Base-by-base conservation (phyloP, 129 eudicot species). In the Centaurea solstitialis region DNA sequence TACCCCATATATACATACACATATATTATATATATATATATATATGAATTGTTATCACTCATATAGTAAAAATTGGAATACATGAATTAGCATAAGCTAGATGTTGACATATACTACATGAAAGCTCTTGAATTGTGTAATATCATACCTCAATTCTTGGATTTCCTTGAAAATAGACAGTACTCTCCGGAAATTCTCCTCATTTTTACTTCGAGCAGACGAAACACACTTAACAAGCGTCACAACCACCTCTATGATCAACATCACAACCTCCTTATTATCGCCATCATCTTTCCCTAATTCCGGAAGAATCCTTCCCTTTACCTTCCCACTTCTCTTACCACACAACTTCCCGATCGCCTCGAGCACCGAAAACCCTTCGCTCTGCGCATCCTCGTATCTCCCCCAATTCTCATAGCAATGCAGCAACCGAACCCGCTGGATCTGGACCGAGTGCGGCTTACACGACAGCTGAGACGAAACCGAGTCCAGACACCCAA, bases 171-270 rank as follows among this genome's bases (percentile, higher is more conserved):
- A 82, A 84, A 93, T 73, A 7, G 53, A 69, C 61, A 95, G 80
- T 9, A 93, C 67, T 78, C 89, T 85, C 43, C 30, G 26, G 30
- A 89, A 92, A 81, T 82, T 87, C 7, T 40, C 86, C 47, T 70
- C 95, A 7, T 79, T 79, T 78, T 87, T 86, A 67, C 81, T 89
- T 45, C 75, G 88, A 75, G 57, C 78, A 86, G 71, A 67, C 0
- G 87, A 82, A 76, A 80, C 88, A 81, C 99, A 89, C 77, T 95
- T 93, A 22, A 88, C 90, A 33, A 95, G 72, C 6, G 79, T 85
- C 70, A 89, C 89, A 40, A 85, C 91, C n/a, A 89, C 76, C 75
- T 93, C 98, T 75, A 91, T 75, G 20, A 95, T 23, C 80, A 91
- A 57, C 59, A 61, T 64, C 0, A 84, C 98, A 38, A 92, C 39